phyloP scores from a whole-genome alignment of 305 asterid genomes.

The Rubia tinctorum region DNA sequence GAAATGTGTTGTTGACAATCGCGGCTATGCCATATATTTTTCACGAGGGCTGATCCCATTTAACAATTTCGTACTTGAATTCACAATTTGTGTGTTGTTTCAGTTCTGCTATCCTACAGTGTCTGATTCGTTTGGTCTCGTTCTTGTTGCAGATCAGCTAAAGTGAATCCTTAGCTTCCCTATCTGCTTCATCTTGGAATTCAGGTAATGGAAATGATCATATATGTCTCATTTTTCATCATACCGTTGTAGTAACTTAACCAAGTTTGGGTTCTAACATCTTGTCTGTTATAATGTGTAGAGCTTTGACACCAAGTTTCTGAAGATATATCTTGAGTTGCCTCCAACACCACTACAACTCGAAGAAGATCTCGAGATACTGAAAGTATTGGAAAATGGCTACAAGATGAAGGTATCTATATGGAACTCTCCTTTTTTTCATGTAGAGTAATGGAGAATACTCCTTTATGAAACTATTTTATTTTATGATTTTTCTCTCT shows the following conservation, averaged over 20 bases:
- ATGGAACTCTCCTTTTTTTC: background rate
- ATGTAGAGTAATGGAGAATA: background rate
- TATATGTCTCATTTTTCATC: background rate
- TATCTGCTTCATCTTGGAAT: slow-evolving; percentile 95
- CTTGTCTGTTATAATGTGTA: slow-evolving; percentile 21
- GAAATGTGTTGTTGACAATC: slow-evolving; percentile 72
- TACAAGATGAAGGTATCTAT: slow-evolving; percentile 84
- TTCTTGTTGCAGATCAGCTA: slow-evolving; percentile 59
- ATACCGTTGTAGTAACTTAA: background rate
- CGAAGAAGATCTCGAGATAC: slow-evolving; percentile 97
- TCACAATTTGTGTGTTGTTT: background rate
- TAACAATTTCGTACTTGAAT: slow-evolving; percentile 50
- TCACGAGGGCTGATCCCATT: slow-evolving; percentile 78
- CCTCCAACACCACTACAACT: slow-evolving; percentile 87
- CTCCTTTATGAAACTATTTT: background rate
- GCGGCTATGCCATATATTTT: slow-evolving; percentile 84
- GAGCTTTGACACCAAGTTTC: slow-evolving; percentile 88
- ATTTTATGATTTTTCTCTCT: background rate
- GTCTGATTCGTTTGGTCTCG: slow-evolving; percentile 3
- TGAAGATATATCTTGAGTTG: slow-evolving; percentile 64
- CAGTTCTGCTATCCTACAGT: background rate
- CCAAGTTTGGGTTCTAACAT: background rate
- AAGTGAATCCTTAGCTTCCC: slow-evolving; percentile 70
- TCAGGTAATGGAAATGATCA: slow-evolving; percentile 50
- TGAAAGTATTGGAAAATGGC: slow-evolving; percentile 94